Evolutionary conservation across 441 rosid genomes (phyloP).

Genomic region (Gossypium davidsonii): DNA sequence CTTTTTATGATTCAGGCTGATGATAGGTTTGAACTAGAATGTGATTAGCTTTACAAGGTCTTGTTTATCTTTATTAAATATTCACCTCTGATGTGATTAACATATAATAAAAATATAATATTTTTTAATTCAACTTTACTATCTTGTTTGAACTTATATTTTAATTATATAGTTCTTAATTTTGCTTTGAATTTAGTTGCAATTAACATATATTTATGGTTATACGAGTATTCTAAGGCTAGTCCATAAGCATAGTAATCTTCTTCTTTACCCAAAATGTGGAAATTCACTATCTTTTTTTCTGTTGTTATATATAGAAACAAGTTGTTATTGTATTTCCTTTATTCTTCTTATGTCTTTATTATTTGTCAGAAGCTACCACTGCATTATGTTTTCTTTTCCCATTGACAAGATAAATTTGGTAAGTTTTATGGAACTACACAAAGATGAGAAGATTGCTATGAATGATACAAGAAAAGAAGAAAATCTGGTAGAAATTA

Average conservation of each 20-base stretch:
- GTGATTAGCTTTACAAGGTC: background rate
- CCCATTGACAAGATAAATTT: constrained; percentile 75
- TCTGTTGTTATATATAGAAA: background rate
- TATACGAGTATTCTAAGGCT: too few species aligned
- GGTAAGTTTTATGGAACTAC: constrained; percentile 57
- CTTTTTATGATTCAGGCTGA: background rate
- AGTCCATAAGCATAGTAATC: too few species aligned
- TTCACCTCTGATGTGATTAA: background rate
- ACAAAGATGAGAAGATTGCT: constrained; percentile 28
- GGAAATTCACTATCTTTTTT: background rate
- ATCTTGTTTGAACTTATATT: background rate
- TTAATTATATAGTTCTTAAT: background rate
- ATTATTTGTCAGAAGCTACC: background rate
- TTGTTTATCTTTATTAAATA: background rate
- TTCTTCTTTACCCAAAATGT: too few species aligned
- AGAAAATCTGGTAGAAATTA: constrained; percentile 23
- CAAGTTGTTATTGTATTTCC: background rate
- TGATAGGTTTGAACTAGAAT: background rate
- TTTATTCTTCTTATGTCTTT: background rate
- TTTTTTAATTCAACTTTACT: background rate
- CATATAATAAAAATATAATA: background rate
- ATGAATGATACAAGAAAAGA: constrained; percentile 25
- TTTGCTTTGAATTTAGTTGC: background rate
- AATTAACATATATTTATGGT: background rate
- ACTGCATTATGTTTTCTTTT: constrained; percentile 14